Base-by-base conservation (phyloP, 345 rosid genomes). In the Rhodamnia argentea region DNA sequence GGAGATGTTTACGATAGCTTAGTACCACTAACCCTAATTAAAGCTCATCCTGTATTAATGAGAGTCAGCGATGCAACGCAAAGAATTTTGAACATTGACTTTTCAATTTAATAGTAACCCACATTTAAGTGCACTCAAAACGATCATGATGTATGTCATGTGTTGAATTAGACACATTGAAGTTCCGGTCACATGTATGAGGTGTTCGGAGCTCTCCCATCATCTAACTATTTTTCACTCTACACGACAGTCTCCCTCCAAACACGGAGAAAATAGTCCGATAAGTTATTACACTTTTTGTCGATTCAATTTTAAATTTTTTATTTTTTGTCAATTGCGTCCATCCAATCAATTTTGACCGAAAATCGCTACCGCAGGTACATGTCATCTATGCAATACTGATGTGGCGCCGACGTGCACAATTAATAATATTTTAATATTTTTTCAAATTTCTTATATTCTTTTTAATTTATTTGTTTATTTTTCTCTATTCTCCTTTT, bases 351-450 rank as follows among this genome's bases (percentile, higher is more conserved):
- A 51, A 51, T 51, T 51, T 51, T 51, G 1, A 51, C 4, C 14
- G 3, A 3, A 50, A 51, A 51, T 51, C 52, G 6, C 0, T 10
- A 3, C 10, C 51, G 12, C 10, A 2, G 12, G 12, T 2, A 11
- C 51, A 3, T 0, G 12, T 50, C 11, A 2, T 50, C 51, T 50
- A 50, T 11, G 13, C 2, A 12, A 0, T 11, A 50, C 51, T n/a
- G n/a, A 3, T 0, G 1, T 8, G 9, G 11, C 2, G 3, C 10
- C 10, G 13, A 50, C 52, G 13, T 50, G 52, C 2, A 11, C 13
- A 50, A 50, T 50, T 50, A 50, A 50, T 10, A 3, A 50, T 50
- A 42, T 50, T 50, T 50, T 50, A 50, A 50, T 0, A 11, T 50
- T 50, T 11, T 50, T 50, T 10, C 1, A 4, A 42, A 47, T 47